Percentiles rank a stretch among this genome's conserved stretches.
phyloP scores from a whole-genome alignment of 176 grass and related monocot species.

The barley (Hordeum vulgare) region DNA sequence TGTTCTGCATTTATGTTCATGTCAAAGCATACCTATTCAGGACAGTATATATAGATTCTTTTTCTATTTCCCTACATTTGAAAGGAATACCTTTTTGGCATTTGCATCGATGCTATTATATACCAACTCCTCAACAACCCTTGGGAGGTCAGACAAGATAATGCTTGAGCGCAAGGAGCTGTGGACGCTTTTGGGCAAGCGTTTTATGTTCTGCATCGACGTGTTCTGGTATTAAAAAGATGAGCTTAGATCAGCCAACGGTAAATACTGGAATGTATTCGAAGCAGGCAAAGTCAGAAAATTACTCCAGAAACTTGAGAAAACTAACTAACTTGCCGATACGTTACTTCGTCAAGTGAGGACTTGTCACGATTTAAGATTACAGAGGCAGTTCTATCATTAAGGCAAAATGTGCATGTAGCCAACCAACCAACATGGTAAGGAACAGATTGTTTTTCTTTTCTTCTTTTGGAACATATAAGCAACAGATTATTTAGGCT shows the following conservation, averaged over 20 bases:
- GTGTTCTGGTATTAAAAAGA: background rate
- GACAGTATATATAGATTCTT: background rate
- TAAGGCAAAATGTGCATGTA: background rate
- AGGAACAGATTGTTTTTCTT: background rate
- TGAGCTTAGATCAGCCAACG: constrained; percentile 3
- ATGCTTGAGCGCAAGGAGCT: constrained; percentile 61
- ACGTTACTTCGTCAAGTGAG: background rate
- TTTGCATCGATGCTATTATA: constrained; percentile 88
- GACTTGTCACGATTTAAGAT: background rate
- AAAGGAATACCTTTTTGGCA: constrained; percentile 54
- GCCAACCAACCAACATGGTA: background rate
- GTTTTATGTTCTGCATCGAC: constrained; percentile 62
- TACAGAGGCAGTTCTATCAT: background rate
- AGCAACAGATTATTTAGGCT: background rate
- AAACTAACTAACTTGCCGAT: background rate
- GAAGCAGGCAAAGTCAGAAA: background rate
- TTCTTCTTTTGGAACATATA: background rate
- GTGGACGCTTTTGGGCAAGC: constrained; percentile 49
- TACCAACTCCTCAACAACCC: constrained; percentile 79
- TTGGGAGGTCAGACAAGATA: constrained; percentile 67
- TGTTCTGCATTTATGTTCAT: background rate
- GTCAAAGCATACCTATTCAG: constrained; percentile 7
- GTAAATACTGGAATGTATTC: background rate
- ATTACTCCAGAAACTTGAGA: background rate
- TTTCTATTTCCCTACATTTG: background rate